Evolutionary conservation across 306 rosid genomes (phyloP), one percentile per base, ranked within the genome.

Genomic region (Potentilla sterilis): DNA sequence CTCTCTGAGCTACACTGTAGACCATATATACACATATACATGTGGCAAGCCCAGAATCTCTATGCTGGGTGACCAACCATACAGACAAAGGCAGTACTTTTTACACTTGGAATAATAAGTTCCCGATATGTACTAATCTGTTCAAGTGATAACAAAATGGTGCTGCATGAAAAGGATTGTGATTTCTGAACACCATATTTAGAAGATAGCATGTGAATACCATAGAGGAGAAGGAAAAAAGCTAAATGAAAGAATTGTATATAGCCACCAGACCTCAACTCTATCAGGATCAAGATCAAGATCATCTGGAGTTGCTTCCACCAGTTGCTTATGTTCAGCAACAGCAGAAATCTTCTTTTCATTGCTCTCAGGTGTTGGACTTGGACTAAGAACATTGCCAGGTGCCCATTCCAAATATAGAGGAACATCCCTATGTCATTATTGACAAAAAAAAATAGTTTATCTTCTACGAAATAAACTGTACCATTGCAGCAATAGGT

Each of bases 391-490:
- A 83, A 95, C 51, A 85, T 88, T 76, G 54, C 81, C 85, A 69
- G 99, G 99, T 74, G 97, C 97, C 97, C 97, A 90, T 78, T 95
- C 97, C 90, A 95, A 83, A 84, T 92, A 95, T 67, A 92, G 80
- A 7, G 99, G 99, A 59, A 87, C 90, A 88, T 89, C 97, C 88
- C 99, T 95, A 69, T 72, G 62, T 75, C 77, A 73, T 52, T n/a
- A 81, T 51, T 62, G 66, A 79, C 28, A 28, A 22, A 54, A 68
- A 69, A 2, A 47, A 52, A 59, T 70, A 41, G 18, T 40, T 78
- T 78, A 82, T 28, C 28, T 52, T 44, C 47, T 49, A 40, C 43
- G 18, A 57, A 62, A 51, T 42, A 22, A 73, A 67, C 32, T 14
- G 41, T 41, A 42, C 10, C 38, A 38, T 57, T 40, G 41, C 76